Evolutionary conservation across 345 rosid species (phyloP).

Genomic region (Linum trigynum): DNA sequence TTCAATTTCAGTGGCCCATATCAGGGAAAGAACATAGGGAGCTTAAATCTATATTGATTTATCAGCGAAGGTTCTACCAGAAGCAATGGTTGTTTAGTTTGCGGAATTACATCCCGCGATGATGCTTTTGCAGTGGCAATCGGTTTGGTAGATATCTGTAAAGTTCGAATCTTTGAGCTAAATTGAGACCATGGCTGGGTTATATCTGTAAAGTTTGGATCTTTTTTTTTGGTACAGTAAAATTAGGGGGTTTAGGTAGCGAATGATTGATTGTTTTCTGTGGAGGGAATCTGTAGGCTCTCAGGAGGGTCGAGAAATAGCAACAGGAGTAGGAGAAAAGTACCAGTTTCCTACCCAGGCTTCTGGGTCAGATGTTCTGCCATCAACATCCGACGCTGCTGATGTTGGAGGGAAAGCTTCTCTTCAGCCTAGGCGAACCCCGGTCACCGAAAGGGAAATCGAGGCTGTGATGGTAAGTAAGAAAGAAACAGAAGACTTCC

Average conservation of each 20-base stretch:
- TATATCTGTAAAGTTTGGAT: not conserved
- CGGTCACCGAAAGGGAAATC: slow-evolving; percentile 58
- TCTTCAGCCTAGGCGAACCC: slow-evolving; percentile 77
- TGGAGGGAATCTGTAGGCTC: not conserved
- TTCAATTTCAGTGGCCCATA: no score
- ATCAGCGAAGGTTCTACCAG: no score
- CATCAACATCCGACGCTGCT: slow-evolving; percentile 42
- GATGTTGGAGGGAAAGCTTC: slow-evolving; percentile 76
- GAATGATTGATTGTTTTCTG: not conserved
- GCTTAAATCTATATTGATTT: no score
- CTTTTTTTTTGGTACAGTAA: not conserved
- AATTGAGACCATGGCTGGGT: no score
- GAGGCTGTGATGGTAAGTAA: slow-evolving; percentile 53
- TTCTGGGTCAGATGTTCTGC: slow-evolving; percentile 45
- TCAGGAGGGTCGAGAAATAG: no score
- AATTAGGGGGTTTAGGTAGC: no score
- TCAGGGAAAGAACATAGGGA: no score
- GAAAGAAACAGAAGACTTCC: not conserved
- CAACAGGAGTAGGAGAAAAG: not conserved
- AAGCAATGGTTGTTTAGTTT: no score
- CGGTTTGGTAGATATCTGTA: no score
- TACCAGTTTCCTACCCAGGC: not conserved
- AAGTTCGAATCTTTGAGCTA: no score
- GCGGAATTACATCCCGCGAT: no score
- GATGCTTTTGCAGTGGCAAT: no score